Conservation (phyloP, 345 rosid genomes). For the Hibiscus tridactylites region DNA sequence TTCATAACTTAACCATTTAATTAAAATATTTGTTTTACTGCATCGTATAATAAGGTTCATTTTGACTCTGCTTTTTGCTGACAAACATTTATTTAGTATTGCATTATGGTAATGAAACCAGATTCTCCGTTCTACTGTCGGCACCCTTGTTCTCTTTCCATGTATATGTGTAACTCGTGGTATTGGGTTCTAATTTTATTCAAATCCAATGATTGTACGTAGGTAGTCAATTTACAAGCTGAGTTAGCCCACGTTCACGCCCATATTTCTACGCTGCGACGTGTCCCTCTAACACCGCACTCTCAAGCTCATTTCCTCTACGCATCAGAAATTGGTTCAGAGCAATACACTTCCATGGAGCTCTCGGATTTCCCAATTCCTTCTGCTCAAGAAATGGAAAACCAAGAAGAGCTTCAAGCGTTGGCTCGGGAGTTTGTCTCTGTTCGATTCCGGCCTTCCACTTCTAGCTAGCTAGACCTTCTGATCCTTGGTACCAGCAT, state of each 20-base stretch:
- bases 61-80: too few relatives aligned
- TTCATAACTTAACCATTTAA: too few relatives aligned
- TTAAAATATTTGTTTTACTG: too few relatives aligned
- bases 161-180: not conserved
- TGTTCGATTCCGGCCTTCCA: conserved; percentile 25
- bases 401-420: conserved; percentile 29
- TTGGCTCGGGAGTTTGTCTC: conserved; percentile 39
- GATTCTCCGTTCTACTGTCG: too few relatives aligned
- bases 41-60: too few relatives aligned
- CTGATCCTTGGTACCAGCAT: not conserved
- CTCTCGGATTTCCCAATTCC: conserved; percentile 2
- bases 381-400: conserved; percentile 17
- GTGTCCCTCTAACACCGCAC: conserved; percentile 18
- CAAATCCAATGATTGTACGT: not conserved
- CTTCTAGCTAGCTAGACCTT: conserved; percentile 1
- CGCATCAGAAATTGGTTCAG: conserved; percentile 10
- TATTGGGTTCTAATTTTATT: too few relatives aligned
- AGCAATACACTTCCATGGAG: conserved; percentile 9
- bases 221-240: conserved; percentile 54
- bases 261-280: conserved; percentile 43
- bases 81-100: too few relatives aligned
- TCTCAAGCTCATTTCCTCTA: conserved; percentile 10
- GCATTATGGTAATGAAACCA: too few relatives aligned
- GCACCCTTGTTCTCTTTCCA: too few relatives aligned
- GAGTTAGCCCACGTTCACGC: conserved; percentile 69